Evolutionary conservation across 2,329 filamentous ascomycete genomes (phyloP).

Genomic region (Trichophyton verrucosum): DNA sequence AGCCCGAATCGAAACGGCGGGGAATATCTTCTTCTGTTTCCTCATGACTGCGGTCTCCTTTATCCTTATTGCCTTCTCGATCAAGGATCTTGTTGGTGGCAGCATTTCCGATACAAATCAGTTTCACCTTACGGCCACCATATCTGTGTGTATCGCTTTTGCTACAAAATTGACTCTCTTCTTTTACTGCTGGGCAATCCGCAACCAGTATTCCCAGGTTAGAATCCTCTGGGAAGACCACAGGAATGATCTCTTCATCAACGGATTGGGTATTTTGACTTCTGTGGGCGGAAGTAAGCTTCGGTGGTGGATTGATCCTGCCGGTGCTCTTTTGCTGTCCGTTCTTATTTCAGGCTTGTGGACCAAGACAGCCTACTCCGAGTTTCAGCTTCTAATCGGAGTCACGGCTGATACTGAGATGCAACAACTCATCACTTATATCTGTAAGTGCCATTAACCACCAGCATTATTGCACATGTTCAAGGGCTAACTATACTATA

Average conservation of each 20-base stretch:
- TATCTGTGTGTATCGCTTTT: slow-evolving; percentile 77
- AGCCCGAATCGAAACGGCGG: slow-evolving; percentile 84
- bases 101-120: slow-evolving; percentile 41
- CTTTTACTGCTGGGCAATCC: slow-evolving; percentile 80
- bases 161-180: slow-evolving; percentile 72
- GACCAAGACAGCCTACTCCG: slow-evolving; percentile 71
- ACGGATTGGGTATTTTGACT: slow-evolving; percentile 82
- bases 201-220: slow-evolving; percentile 83
- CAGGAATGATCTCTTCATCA: slow-evolving; percentile 93
- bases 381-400: slow-evolving; percentile 85
- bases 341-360: slow-evolving; percentile 66
- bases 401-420: slow-evolving; percentile 74
- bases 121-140: slow-evolving; percentile 71
- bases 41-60: slow-evolving; percentile 87
- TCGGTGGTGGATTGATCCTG: slow-evolving; percentile 87
- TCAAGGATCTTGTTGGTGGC: slow-evolving; percentile 50
- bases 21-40: slow-evolving; percentile 93
- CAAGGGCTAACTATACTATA: slow-evolving; percentile 15
- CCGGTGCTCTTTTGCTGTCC: slow-evolving; percentile 76
- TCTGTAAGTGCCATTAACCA: slow-evolving; percentile 40
- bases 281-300: slow-evolving; percentile 84
- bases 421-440: slow-evolving; percentile 91
- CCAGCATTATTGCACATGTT: not conserved
- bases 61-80: slow-evolving; percentile 82
- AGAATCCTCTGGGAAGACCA: slow-evolving; percentile 94